Evolutionary conservation across 768 basidiomycete genomes (phyloP), one percentile per base, ranked within the genome.

Genomic region (Asterophora parasitica): DNA sequence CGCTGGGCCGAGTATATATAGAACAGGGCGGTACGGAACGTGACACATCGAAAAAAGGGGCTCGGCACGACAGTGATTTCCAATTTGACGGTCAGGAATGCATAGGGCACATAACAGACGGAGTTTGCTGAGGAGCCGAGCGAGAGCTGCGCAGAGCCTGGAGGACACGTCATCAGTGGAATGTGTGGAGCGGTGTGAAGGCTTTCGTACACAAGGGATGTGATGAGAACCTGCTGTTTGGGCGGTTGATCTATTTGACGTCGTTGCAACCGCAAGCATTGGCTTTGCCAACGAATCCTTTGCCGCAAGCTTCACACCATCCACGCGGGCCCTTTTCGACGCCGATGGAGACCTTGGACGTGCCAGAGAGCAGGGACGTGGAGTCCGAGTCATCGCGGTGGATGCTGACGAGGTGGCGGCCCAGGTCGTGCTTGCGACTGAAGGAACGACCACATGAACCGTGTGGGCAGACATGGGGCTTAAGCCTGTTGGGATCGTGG

Each of bases 371-470:
- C 9, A 72, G 67, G 13, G 74, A 68, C 7, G 69, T 61, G 49
- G 68, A 59, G n/a, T 77, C 61, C 6, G 74, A 68, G 27, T 85
- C 85, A 52, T 84, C 83, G 31, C 84, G 82, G 56, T 93, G 91
- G 48, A 93, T 92, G 51, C 85, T 87, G 40, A 88, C 79, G 45
- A 89, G 75, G 65, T 97, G 93, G 34, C 93, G 85, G 10, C 90
- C 90, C 7, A 97, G 71, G 60, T 97, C 93, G 61, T 97, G 93
- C 67, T 95, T 89, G 56, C 94, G 84, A 55, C 88, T 92, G 68
- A 97, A 97, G 15, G 90, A 90, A 46, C 93, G 84, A 28, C 85
- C 86, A 53, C 93, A 97, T 2, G 82, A 79, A 35, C 78, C 73
- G 66, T 95, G 89, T 35, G 85, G 87, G 65, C 93, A 97, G 37